These are phyloP conservation scores for Botrytis medusae DNA, from an alignment of 2,329 filamentous ascomycete genomes.

Conservation along the genomic window DNA sequence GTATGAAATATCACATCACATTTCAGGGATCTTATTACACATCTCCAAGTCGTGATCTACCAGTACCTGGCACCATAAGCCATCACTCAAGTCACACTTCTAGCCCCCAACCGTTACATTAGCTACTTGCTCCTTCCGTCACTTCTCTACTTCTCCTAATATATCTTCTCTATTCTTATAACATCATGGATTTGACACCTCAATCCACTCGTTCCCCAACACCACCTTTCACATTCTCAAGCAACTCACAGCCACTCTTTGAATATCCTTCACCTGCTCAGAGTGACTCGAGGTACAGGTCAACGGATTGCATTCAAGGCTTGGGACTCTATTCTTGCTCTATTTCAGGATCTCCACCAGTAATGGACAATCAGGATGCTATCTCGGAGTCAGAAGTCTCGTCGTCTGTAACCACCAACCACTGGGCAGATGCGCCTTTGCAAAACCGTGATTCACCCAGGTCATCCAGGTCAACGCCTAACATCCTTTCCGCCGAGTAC, in stretches of 20 bases:
- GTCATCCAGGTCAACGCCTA: conserved; percentile 41
- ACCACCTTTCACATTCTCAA: conserved; percentile 36
- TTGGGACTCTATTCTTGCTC: conserved; percentile 38
- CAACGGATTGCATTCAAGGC: conserved; percentile 36
- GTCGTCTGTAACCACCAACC: conserved; percentile 31
- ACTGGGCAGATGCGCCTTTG: conserved; percentile 33
- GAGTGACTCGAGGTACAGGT: conserved; percentile 37
- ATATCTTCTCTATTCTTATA: conserved; percentile 24
- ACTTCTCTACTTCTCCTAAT: conserved; percentile 24
- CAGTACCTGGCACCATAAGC: neutral
- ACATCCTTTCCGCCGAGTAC: conserved; percentile 52
- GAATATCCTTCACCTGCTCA: conserved; percentile 40
- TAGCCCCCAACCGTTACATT: conserved; percentile 23
- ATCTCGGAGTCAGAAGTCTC: conserved; percentile 29
- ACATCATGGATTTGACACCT: conserved; percentile 40
- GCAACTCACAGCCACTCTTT: conserved; percentile 37
- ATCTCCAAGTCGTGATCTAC: conserved; percentile 11
- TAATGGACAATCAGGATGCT: conserved; percentile 28
- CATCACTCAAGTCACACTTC: conserved; percentile 15
- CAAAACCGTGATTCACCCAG: conserved; percentile 34
- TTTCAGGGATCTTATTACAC: conserved; percentile 15
- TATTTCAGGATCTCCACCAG: conserved; percentile 34
- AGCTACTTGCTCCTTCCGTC: conserved; percentile 18
- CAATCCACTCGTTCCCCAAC: conserved; percentile 38
- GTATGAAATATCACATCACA: conserved; percentile 21